A percentile compares a stretch with the other conserved stretches of the same genome.
These are phyloP conservation scores for Boletus tylopilopsis DNA, from an alignment of 768 basidiomycete genomes.

Conservation along the genomic window DNA sequence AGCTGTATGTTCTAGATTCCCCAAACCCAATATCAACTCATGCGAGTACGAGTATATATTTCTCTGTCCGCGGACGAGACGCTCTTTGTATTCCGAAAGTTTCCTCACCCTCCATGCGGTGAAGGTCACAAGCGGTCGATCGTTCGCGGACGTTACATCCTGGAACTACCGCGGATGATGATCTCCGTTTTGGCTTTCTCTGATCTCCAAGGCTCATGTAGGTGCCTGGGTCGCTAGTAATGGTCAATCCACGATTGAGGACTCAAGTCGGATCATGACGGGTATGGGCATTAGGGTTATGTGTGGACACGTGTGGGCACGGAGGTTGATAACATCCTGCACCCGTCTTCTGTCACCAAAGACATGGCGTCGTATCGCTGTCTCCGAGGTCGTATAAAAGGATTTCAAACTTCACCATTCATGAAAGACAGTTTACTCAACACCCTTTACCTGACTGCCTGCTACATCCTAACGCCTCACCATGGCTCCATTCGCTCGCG, in stretches of 20 bases:
- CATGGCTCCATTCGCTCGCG: conserved; percentile 47
- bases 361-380: neutral
- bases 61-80: conserved; percentile 17
- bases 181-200: neutral
- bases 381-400: conserved; percentile 18
- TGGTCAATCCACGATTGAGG: neutral
- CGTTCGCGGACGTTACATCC: neutral
- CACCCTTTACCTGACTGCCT: neutral
- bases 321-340: conserved; percentile 2
- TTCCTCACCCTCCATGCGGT: conserved; percentile 1
- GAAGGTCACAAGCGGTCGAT: neutral
- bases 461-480: neutral
- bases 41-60: neutral
- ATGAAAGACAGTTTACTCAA: neutral
- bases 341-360: conserved; percentile 1
- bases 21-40: neutral
- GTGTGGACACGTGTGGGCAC: neutral
- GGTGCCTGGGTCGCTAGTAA: neutral
- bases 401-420: neutral
- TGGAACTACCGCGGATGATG: conserved; percentile 3
- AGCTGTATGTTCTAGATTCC: neutral
- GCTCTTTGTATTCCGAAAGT: neutral
- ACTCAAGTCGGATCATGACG: conserved; percentile 5
- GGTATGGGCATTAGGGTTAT: neutral
- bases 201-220: neutral